These are phyloP conservation scores for Lophiotrema nucula DNA, from an alignment of 495 filamentous ascomycete genomes.

Conservation along the genomic window DNA sequence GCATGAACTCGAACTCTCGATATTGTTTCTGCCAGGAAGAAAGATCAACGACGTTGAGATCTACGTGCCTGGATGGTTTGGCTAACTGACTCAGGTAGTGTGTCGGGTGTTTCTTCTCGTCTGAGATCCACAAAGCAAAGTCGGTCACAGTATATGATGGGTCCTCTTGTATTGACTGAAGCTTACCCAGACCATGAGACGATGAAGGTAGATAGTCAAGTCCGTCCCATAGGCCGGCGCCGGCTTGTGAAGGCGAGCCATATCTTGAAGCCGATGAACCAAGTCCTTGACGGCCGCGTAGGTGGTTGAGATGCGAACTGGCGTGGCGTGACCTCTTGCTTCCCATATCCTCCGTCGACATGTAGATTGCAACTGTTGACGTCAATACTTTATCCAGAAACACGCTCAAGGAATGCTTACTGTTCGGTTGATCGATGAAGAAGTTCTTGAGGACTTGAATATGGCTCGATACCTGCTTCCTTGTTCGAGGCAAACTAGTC, in stretches of 20 bases:
- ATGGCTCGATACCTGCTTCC: conserved; percentile 95
- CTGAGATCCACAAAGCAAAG: conserved; percentile 40
- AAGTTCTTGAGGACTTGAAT: conserved; percentile 93
- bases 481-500: conserved; percentile 62
- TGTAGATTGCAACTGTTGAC: conserved; percentile 22
- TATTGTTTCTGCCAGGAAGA: conserved; percentile 33
- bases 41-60: conserved; percentile 27
- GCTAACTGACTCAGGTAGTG: conserved; percentile 35
- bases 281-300: conserved; percentile 8
- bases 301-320: neutral
- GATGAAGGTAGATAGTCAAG: no score
- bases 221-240: conserved; percentile 2
- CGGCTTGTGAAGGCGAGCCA: neutral
- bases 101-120: conserved; percentile 16
- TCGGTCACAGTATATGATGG: conserved; percentile 31
- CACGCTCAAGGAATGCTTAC: no score
- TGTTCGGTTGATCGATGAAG: conserved; percentile 58
- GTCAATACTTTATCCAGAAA: no score
- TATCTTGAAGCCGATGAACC: conserved; percentile 5
- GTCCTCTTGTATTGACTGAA: neutral
- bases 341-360: conserved; percentile 17
- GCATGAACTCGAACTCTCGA: conserved; percentile 33
- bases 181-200: no score
- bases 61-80: conserved; percentile 12
- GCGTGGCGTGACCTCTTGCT: neutral